Conservation (phyloP, 2,329 filamentous ascomycete species). For the Pseudocercospora fijiensis region DNA sequence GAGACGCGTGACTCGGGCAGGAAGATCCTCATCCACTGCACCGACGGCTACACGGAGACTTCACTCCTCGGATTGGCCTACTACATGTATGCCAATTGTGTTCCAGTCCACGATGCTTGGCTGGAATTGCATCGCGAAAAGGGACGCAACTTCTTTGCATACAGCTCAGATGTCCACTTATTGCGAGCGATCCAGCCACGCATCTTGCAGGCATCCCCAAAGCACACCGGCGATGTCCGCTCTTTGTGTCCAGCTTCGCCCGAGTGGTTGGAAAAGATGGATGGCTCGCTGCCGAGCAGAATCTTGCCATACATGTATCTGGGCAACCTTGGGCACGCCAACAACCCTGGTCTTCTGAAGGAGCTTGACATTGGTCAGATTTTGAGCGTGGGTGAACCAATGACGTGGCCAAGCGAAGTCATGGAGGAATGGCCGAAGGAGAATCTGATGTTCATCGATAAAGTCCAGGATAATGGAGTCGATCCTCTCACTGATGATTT, state of each 20-base stretch:
- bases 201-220: slow-evolving; percentile 70
- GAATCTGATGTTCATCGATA: slow-evolving; percentile 76
- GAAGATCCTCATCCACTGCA: slow-evolving; percentile 86
- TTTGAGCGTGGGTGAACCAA: slow-evolving; percentile 85
- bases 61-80: slow-evolving; percentile 87
- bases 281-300: slow-evolving; percentile 87
- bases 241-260: slow-evolving; percentile 62
- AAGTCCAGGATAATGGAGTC: slow-evolving; percentile 94
- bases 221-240: slow-evolving; percentile 48
- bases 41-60: slow-evolving; percentile 94
- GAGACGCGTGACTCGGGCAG: slow-evolving; percentile 43
- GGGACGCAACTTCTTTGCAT: slow-evolving; percentile 92
- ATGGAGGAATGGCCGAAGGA: slow-evolving; percentile 69
- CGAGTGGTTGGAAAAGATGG: slow-evolving; percentile 76
- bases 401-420: slow-evolving; percentile 74
- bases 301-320: slow-evolving; percentile 94
- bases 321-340: slow-evolving; percentile 88
- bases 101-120: slow-evolving; percentile 82
- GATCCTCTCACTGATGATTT: slow-evolving; percentile 88
- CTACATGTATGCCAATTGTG: slow-evolving; percentile 84
- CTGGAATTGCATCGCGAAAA: slow-evolving; percentile 76
- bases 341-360: slow-evolving; percentile 80
- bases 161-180: slow-evolving; percentile 82
- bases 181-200: slow-evolving; percentile 74
- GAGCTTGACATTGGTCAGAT: slow-evolving; percentile 83